These are phyloP conservation scores for Nannizziopsis barbatae DNA, from an alignment of 2,329 filamentous ascomycete genomes.

Conservation along the genomic window DNA sequence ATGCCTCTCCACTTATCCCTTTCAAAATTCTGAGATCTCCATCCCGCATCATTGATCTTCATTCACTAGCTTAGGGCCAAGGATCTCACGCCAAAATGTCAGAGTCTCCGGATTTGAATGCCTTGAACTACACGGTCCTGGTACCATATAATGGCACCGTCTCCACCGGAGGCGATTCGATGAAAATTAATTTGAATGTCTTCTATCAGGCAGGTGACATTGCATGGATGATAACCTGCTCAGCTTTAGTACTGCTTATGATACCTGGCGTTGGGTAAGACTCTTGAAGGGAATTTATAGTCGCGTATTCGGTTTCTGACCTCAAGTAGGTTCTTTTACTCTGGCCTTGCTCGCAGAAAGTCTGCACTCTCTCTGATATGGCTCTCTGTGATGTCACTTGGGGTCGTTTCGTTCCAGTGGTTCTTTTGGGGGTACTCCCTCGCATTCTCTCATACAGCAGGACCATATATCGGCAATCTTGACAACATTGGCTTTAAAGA, in stretches of 20 bases:
- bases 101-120: constrained; percentile 5
- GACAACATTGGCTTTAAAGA: constrained; percentile 67
- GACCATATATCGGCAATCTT: constrained; percentile 52
- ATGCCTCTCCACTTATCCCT: no score
- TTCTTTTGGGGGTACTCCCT: constrained; percentile 68
- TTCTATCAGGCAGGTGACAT: constrained; percentile 76
- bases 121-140: constrained; percentile 17
- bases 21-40: no score
- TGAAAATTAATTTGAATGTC: constrained; percentile 57
- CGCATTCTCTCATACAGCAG: constrained; percentile 49
- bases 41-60: background rate
- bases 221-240: constrained; percentile 64
- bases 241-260: constrained; percentile 80
- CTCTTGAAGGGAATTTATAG: background rate
- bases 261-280: constrained; percentile 70
- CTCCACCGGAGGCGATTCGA: constrained; percentile 49
- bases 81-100: constrained; percentile 1
- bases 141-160: constrained; percentile 53
- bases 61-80: background rate
- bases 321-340: constrained; percentile 71
- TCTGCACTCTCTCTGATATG: constrained; percentile 78
- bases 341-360: constrained; percentile 76
- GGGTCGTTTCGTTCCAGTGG: constrained; percentile 78
- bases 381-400: constrained; percentile 70
- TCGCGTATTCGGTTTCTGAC: background rate